Evolutionary conservation across 2,329 filamentous ascomycete genomes (phyloP).

Genomic region (Coniochaeta hoffmannii): DNA sequence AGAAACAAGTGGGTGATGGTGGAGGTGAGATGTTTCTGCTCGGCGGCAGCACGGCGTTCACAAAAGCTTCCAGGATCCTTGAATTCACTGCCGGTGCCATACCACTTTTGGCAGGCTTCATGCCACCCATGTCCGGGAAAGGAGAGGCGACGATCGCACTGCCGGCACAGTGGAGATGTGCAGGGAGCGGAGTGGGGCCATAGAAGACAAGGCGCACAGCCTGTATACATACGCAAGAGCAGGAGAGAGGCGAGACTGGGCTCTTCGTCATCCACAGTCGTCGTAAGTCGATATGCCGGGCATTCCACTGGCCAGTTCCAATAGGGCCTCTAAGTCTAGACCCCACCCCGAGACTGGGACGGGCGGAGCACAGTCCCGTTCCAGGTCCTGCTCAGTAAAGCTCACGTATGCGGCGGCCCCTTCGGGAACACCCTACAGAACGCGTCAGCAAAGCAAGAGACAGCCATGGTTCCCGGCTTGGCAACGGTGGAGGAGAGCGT

Average conservation of each 20-base stretch:
- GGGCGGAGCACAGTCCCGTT: no score
- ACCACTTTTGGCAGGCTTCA: background rate
- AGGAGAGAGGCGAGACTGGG: background rate
- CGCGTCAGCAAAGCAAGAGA: constrained; percentile 6
- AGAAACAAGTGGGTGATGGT: background rate
- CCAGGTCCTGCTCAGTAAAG: constrained; percentile 9
- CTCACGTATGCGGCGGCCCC: constrained; percentile 19
- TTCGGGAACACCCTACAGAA: constrained; percentile 27
- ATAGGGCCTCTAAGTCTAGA: no score
- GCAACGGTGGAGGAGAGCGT: constrained; percentile 13
- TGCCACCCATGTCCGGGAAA: background rate
- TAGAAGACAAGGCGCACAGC: background rate
- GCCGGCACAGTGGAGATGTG: background rate
- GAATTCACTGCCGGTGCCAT: background rate
- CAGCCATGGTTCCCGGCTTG: background rate
- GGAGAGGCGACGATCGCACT: background rate
- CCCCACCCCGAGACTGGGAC: no score
- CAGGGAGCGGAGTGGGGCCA: background rate
- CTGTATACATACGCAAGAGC: background rate
- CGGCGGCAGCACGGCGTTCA: background rate
- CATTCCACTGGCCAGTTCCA: background rate
- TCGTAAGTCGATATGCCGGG: background rate
- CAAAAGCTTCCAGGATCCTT: background rate
- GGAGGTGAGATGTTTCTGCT: background rate
- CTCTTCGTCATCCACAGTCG: background rate